These are phyloP conservation scores for Penicillium bovifimosum DNA, from an alignment of 495 filamentous ascomycete genomes.

Conservation along the genomic window DNA sequence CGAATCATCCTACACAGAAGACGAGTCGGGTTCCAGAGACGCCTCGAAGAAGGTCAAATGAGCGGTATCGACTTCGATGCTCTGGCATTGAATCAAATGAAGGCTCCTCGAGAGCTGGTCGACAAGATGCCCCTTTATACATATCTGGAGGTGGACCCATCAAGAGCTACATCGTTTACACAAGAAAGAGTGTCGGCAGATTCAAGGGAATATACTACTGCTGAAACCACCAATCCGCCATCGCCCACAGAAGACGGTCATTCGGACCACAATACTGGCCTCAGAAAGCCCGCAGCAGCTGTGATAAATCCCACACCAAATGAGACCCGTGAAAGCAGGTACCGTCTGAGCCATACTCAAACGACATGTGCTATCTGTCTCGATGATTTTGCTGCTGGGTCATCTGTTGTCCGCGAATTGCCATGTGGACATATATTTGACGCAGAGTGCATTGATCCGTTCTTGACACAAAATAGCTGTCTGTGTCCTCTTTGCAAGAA, in stretches of 20 bases:
- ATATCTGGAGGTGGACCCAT: constrained; percentile 48
- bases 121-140: constrained; percentile 68
- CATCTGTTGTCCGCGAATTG: constrained; percentile 71
- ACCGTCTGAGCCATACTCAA: constrained; percentile 30
- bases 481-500: constrained; percentile 87
- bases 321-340: background rate
- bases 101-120: constrained; percentile 62
- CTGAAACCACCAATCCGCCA: constrained; percentile 1
- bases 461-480: constrained; percentile 63
- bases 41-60: constrained; percentile 68
- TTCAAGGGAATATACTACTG: constrained; percentile 5
- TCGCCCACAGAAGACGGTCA: background rate
- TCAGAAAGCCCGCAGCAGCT: constrained; percentile 17
- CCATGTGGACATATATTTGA: constrained; percentile 91
- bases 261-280: background rate
- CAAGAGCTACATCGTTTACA: constrained; percentile 9
- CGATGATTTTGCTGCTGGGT: constrained; percentile 64
- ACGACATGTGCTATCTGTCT: constrained; percentile 81
- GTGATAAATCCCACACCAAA: constrained; percentile 5
- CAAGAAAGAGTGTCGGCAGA: constrained; percentile 7
- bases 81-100: constrained; percentile 69
- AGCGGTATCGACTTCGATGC: constrained; percentile 78
- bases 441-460: constrained; percentile 78
- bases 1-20: constrained; percentile 65
- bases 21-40: constrained; percentile 56